phyloP scores from a whole-genome alignment of 306 rosid genomes.

The Alnus rubra region DNA sequence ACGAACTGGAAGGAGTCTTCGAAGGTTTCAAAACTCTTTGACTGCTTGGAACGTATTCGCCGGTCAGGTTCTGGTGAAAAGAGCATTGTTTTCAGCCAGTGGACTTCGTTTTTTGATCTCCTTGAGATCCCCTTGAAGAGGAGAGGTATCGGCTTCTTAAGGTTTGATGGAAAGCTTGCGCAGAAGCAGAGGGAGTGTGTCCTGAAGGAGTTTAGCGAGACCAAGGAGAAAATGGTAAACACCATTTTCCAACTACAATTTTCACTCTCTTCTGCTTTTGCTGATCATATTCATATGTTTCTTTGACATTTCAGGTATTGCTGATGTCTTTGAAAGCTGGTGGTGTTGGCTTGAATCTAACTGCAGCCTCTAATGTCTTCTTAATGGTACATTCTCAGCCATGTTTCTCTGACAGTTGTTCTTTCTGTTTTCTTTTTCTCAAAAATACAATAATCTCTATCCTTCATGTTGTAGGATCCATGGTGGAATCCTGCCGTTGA shows the following conservation, averaged over 20 bases:
- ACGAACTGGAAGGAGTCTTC: constrained; percentile 43
- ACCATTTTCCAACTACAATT: constrained; percentile 1
- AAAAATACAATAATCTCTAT: not conserved
- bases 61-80: no score
- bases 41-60: no score
- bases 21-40: not conserved
- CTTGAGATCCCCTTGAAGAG: no score
- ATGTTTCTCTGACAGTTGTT: not conserved
- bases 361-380: constrained; percentile 86
- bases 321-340: constrained; percentile 80
- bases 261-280: not conserved
- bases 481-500: constrained; percentile 99
- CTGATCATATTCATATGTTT: not conserved
- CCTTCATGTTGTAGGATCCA: constrained; percentile 61
- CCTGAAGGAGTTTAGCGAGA: constrained; percentile 64
- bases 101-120: no score
- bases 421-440: not conserved
- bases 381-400: constrained; percentile 50
- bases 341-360: constrained; percentile 92
- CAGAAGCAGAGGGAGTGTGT: constrained; percentile 73
- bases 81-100: no score
- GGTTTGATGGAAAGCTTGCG: constrained; percentile 23
- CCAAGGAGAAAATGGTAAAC: constrained; percentile 56
- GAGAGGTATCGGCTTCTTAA: no score
- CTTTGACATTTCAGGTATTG: constrained; percentile 53